phyloP scores from a whole-genome alignment of 768 basidiomycete genomes.

The Lyophyllum shimeji region DNA sequence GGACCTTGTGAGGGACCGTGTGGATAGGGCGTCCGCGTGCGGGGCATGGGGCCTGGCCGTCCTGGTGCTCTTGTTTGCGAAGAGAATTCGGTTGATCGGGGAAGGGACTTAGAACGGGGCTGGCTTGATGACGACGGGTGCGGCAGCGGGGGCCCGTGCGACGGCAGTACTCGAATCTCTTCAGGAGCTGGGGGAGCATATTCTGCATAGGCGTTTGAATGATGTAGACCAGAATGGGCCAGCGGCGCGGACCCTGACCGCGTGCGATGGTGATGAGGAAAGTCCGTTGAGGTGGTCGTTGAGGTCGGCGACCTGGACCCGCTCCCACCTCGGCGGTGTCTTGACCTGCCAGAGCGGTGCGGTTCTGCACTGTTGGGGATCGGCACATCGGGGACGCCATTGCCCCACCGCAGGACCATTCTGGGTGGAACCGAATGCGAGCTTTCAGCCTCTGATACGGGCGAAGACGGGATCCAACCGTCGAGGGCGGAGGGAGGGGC shows the following conservation, averaged over 20 bases:
- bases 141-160: conserved; percentile 37
- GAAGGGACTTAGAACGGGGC: conserved; percentile 46
- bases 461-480: conserved; percentile 38
- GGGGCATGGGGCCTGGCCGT: conserved; percentile 23
- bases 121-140: conserved; percentile 34
- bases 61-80: conserved; percentile 18
- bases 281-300: conserved; percentile 20
- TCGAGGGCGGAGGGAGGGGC: conserved; percentile 51
- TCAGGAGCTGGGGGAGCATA: conserved; percentile 43
- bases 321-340: conserved; percentile 22
- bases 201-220: conserved; percentile 18
- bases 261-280: conserved; percentile 32
- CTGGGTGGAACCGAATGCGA: conserved; percentile 60
- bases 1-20: conserved; percentile 8
- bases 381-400: conserved; percentile 64
- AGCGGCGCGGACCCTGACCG: conserved; percentile 37
- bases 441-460: conserved; percentile 49
- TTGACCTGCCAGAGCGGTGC: conserved; percentile 20
- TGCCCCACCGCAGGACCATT: conserved; percentile 68
- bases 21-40: conserved; percentile 17
- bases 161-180: conserved; percentile 63
- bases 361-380: conserved; percentile 44
- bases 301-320: conserved; percentile 28
- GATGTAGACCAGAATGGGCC: conserved; percentile 26
- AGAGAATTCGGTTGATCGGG: conserved; percentile 35